These are phyloP conservation scores for Leishmania aethiopica DNA, from an alignment of 208 protist species.

Conservation along the genomic window DNA sequence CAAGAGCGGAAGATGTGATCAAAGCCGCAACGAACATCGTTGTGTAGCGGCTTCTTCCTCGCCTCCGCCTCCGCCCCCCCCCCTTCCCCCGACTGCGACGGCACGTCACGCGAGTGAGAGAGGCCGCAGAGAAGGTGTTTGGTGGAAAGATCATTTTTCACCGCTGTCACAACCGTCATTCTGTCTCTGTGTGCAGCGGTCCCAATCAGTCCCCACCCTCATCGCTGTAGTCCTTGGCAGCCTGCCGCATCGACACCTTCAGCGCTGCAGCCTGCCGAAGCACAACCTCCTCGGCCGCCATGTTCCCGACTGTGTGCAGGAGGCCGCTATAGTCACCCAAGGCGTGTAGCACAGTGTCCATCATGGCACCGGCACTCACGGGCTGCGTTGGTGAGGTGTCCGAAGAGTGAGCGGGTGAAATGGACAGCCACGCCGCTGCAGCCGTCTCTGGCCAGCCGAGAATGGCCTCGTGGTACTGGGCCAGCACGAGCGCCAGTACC, in stretches of 20 bases:
- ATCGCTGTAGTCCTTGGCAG: not conserved
- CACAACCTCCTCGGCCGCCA: slow-evolving; percentile 37
- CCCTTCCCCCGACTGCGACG: not conserved
- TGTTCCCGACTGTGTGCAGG: slow-evolving; percentile 67
- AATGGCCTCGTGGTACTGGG: slow-evolving; percentile 32
- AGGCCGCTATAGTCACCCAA: slow-evolving; percentile 62
- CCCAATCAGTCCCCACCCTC: not conserved
- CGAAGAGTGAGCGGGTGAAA: not conserved
- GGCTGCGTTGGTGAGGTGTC: not conserved
- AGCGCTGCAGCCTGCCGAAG: slow-evolving; percentile 47
- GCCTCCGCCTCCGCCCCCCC: not conserved
- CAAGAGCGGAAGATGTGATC: not conserved
- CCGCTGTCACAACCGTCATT: not conserved
- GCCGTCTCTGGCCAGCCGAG: slow-evolving; percentile 3
- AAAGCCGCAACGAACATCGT: not conserved
- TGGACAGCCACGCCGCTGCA: slow-evolving; percentile 2
- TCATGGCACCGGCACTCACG: slow-evolving; percentile 1
- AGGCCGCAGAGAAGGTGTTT: too few species aligned
- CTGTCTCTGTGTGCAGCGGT: not conserved
- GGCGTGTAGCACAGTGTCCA: slow-evolving; percentile 42
- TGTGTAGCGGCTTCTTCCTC: not conserved
- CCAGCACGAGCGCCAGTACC: slow-evolving; percentile 55
- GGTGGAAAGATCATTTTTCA: not conserved
- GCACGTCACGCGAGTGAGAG: not conserved
- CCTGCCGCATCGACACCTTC: slow-evolving; percentile 31